A percentile compares a stretch with the other conserved stretches of the same genome.
Conservation (phyloP, 192 early-diverging fungal genomes). For the Coemansia sp. region DNA sequence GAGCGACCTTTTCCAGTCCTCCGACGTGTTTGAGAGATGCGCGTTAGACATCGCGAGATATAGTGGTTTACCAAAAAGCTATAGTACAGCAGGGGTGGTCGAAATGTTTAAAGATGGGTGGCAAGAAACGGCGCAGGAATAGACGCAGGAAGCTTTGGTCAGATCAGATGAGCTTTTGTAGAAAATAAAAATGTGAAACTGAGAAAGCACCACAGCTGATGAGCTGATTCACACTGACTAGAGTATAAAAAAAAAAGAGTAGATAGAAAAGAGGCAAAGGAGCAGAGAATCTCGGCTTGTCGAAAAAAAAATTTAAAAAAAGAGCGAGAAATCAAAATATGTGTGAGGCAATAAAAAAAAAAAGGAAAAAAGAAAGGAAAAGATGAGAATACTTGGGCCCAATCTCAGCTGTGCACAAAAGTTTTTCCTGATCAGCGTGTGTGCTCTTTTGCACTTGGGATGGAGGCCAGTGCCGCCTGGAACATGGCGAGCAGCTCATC, state of each 20-base stretch:
- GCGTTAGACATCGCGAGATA: constrained; percentile 51
- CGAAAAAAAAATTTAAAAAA: neutral
- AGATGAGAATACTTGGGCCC: neutral
- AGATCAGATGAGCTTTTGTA: constrained; percentile 2
- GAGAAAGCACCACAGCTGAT: neutral
- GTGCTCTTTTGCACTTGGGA: constrained; percentile 8
- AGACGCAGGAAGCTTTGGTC: constrained; percentile 7
- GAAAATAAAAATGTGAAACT: constrained; percentile 3
- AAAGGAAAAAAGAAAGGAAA: neutral
- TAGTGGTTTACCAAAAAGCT: constrained; percentile 24
- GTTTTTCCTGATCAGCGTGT: neutral
- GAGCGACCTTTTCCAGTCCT: constrained; percentile 88
- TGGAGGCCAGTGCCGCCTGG: constrained; percentile 68
- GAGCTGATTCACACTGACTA: neutral
- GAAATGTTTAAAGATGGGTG: neutral
- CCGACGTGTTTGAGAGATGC: constrained; percentile 42
- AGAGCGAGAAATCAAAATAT: constrained; percentile 5
- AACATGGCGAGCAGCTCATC: constrained; percentile 75
- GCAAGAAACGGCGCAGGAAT: neutral
- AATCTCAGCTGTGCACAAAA: neutral
- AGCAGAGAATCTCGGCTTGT: neutral
- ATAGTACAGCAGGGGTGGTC: constrained; percentile 35
- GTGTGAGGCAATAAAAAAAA: neutral
- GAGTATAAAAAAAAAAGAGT: neutral
- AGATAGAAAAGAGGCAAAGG: neutral